Evolutionary conservation across 768 basidiomycete genomes (phyloP).

Genomic region (Lyophyllum atratum): DNA sequence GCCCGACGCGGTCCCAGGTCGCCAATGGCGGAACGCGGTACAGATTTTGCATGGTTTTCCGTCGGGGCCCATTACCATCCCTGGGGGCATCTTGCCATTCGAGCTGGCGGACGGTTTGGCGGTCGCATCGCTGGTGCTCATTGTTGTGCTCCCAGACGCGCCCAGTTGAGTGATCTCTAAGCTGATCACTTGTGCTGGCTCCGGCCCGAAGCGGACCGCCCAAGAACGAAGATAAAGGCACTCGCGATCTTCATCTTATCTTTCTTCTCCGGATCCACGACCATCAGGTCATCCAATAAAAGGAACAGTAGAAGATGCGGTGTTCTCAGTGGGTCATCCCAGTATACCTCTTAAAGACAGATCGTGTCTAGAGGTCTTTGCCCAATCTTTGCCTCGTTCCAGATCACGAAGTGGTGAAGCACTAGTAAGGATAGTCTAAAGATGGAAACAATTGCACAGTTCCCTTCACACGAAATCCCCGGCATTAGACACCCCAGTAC

Average conservation of each 20-base stretch:
- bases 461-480: constrained; percentile 29
- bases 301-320: background rate
- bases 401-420: no score
- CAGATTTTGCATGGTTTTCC: constrained; percentile 96
- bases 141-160: constrained; percentile 1
- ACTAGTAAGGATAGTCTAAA: background rate
- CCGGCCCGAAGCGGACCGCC: background rate
- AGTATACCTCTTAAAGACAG: no score
- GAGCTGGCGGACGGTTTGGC: constrained; percentile 1
- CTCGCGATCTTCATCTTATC: background rate
- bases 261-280: no score
- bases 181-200: no score
- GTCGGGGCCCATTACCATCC: constrained; percentile 87
- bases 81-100: constrained; percentile 59
- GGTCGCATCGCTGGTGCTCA: constrained; percentile 1
- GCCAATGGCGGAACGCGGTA: constrained; percentile 77
- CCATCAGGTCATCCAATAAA: background rate
- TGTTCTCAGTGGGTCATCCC: background rate
- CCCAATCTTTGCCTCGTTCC: no score
- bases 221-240: no score
- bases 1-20: constrained; percentile 40
- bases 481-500: constrained; percentile 37
- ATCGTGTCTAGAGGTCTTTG: no score
- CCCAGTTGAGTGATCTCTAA: background rate
- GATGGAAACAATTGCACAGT: constrained; percentile 39